Evolutionary conservation across 148 eudicot species (phyloP).

Genomic region (Rhododendron henanense): DNA sequence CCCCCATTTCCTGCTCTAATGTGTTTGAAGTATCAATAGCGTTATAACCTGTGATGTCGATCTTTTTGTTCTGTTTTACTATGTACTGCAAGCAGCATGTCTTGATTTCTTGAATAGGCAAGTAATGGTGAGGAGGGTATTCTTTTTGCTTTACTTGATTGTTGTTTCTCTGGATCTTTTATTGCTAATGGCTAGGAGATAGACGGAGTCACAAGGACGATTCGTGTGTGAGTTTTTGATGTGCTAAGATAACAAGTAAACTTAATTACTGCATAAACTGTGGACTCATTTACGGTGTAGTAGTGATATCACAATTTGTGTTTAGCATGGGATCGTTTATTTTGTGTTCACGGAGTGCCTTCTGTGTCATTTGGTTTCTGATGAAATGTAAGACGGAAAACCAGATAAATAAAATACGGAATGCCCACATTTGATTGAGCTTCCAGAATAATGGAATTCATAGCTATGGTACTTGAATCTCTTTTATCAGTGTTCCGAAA

Average conservation of each 20-base stretch:
- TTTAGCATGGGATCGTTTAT: not conserved
- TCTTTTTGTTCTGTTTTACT: not conserved
- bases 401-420: not conserved
- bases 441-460: not conserved
- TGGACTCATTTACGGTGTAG: not conserved
- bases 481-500: not conserved
- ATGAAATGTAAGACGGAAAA: not conserved
- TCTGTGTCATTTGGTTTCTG: not conserved
- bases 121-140: not conserved
- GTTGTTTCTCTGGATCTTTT: not conserved
- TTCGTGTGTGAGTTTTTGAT: not conserved
- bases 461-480: not conserved
- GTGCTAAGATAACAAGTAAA: not conserved
- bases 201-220: not conserved
- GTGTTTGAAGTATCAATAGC: not conserved
- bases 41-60: not conserved
- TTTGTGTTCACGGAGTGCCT: not conserved
- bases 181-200: not conserved
- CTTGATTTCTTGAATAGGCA: not conserved
- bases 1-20: not conserved
- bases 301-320: not conserved
- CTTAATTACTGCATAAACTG: not conserved
- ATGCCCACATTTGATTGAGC: not conserved
- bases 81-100: not conserved
- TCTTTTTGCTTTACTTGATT: not conserved